Evolutionary conservation across 2,329 filamentous ascomycete genomes (phyloP).

Genomic region (Epichloe elymi): DNA sequence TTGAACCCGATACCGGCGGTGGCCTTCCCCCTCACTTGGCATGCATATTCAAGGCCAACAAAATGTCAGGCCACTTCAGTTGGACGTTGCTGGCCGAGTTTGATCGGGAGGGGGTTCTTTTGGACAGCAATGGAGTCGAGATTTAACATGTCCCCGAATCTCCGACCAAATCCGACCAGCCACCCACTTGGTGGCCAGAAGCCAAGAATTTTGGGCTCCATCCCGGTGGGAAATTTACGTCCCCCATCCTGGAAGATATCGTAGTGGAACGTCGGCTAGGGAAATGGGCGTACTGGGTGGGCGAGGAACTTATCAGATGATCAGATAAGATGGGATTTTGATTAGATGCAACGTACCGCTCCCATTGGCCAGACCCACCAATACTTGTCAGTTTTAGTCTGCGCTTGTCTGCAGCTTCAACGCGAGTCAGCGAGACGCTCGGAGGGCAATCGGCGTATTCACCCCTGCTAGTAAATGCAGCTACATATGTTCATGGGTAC

Average conservation of each 20-base stretch:
- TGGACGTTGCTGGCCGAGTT: not conserved
- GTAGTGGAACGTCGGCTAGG: not conserved
- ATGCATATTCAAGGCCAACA: not conserved
- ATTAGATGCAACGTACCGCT: conserved; percentile 13
- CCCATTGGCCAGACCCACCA: conserved; percentile 10
- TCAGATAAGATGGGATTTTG: conserved; percentile 13
- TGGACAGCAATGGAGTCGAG: too few species aligned
- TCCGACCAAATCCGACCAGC: not conserved
- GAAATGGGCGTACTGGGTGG: too few species aligned
- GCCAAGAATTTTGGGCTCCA: not conserved
- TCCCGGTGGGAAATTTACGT: too few species aligned
- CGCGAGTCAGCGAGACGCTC: not conserved
- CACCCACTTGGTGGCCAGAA: not conserved
- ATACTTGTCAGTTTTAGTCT: not conserved
- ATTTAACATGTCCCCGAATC: not conserved
- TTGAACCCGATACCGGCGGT: too few species aligned
- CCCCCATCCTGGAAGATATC: not conserved
- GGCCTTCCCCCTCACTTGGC: not conserved
- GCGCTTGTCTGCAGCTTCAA: not conserved
- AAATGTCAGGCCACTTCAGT: not conserved
- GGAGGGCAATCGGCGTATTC: too few species aligned
- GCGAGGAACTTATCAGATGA: conserved; percentile 3
- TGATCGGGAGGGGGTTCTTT: too few species aligned
- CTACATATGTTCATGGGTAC: too few species aligned
- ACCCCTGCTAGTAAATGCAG: too few species aligned